Evolutionary conservation across 495 filamentous ascomycete species (phyloP).

Genomic region (Penicillium egyptiacum): DNA sequence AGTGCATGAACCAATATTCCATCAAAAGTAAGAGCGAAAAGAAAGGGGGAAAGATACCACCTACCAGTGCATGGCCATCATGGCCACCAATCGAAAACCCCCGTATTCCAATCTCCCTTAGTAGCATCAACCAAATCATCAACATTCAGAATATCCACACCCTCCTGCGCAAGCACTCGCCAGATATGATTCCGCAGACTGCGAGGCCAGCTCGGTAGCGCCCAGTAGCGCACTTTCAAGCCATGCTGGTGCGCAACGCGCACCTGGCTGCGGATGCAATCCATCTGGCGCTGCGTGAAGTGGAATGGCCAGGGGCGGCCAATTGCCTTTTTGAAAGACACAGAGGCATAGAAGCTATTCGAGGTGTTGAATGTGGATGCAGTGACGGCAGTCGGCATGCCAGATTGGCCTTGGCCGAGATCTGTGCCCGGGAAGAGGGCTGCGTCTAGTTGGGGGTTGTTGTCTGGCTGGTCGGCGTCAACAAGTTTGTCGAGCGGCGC

Average conservation of each 20-base stretch:
- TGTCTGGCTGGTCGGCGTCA: conserved; percentile 15
- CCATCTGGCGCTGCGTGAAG: conserved; percentile 53
- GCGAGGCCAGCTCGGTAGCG: conserved; percentile 74
- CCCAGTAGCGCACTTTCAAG: conserved; percentile 76
- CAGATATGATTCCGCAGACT: conserved; percentile 71
- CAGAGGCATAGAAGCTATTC: conserved; percentile 49
- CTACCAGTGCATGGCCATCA: conserved; percentile 8
- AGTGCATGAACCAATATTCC: conserved; percentile 4
- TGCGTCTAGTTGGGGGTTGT: background rate
- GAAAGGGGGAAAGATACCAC: conserved; percentile 1
- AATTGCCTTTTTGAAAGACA: conserved; percentile 45
- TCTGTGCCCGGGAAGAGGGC: conserved; percentile 1
- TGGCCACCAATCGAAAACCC: conserved; percentile 43
- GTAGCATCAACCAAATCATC: conserved; percentile 67
- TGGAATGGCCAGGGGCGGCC: conserved; percentile 43
- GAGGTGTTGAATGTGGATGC: conserved; percentile 47
- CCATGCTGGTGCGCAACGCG: conserved; percentile 67
- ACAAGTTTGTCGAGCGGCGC: conserved; percentile 51
- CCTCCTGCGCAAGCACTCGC: conserved; percentile 68
- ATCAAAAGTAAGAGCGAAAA: conserved; percentile 7
- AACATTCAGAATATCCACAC: conserved; percentile 74
- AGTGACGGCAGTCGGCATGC: conserved; percentile 37
- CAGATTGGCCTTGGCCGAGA: conserved; percentile 40
- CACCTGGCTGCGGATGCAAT: conserved; percentile 62
- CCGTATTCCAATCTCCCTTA: conserved; percentile 43